phyloP scores from a whole-genome alignment of 768 basidiomycete species.

The Mycena amicta region DNA sequence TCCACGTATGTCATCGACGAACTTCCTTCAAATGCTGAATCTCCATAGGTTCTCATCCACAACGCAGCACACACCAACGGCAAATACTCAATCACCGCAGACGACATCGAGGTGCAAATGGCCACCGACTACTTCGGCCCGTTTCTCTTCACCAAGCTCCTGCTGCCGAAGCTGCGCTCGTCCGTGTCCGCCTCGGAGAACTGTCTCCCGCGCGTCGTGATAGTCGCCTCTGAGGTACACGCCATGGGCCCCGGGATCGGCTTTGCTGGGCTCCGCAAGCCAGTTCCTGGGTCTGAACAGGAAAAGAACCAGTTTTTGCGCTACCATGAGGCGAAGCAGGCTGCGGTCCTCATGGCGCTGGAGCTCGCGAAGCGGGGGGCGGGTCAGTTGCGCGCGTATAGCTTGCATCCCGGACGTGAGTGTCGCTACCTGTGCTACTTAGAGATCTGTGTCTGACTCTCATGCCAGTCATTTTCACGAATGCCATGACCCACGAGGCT shows the following conservation, averaged over 20 bases:
- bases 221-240: conserved; percentile 3
- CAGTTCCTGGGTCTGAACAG: background rate
- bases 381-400: conserved; percentile 5
- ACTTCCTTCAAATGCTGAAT: background rate
- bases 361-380: conserved; percentile 3
- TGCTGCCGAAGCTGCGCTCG: conserved; percentile 4
- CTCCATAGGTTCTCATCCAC: conserved; percentile 9
- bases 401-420: conserved; percentile 7
- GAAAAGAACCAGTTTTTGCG: background rate
- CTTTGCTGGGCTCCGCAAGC: background rate
- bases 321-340: conserved; percentile 9
- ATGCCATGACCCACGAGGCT: background rate
- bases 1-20: conserved; percentile 1
- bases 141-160: conserved; percentile 11
- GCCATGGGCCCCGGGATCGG: background rate
- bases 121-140: conserved; percentile 5
- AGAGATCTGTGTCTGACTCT: background rate
- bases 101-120: conserved; percentile 5
- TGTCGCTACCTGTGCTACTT: background rate
- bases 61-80: conserved; percentile 7
- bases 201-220: conserved; percentile 2
- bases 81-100: background rate
- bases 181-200: background rate
- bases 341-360: conserved; percentile 10
- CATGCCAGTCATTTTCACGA: background rate